Conservation (phyloP, 2,329 filamentous ascomycete species). For the Coniochaeta sp. region DNA sequence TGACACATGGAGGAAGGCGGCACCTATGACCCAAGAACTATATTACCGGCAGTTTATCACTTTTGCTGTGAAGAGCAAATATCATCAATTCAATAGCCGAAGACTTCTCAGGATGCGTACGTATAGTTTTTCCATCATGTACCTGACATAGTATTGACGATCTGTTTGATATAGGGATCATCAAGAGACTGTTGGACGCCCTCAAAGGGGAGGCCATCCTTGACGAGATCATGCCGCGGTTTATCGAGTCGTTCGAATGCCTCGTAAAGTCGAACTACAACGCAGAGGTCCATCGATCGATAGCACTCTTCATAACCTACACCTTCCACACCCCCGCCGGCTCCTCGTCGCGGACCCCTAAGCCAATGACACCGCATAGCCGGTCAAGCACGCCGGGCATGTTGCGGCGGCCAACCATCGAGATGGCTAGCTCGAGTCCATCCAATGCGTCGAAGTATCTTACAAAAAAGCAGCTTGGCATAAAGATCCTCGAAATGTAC, state of each 20-base stretch:
- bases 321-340: conserved; percentile 59
- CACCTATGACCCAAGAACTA: conserved; percentile 68
- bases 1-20: conserved; percentile 83
- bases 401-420: conserved; percentile 27
- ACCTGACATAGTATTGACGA: background rate
- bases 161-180: conserved; percentile 53
- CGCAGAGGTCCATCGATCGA: conserved; percentile 74
- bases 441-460: conserved; percentile 30
- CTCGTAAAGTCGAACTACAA: conserved; percentile 76
- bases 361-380: conserved; percentile 27
- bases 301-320: conserved; percentile 91
- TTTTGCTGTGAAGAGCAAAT: conserved; percentile 84
- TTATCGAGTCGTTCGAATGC: conserved; percentile 70
- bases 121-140: conserved; percentile 20
- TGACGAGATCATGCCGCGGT: conserved; percentile 63
- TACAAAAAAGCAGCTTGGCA: conserved; percentile 64
- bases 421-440: conserved; percentile 13
- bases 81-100: conserved; percentile 85
- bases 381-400: conserved; percentile 31
- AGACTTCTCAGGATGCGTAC: conserved; percentile 83
- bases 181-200: conserved; percentile 83
- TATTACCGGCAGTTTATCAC: conserved; percentile 91
- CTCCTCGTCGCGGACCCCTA: conserved; percentile 45
- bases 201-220: conserved; percentile 78
- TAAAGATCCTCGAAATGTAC: conserved; percentile 70